Base-by-base conservation (phyloP, 768 basidiomycete genomes). In the Suillus variegatus region DNA sequence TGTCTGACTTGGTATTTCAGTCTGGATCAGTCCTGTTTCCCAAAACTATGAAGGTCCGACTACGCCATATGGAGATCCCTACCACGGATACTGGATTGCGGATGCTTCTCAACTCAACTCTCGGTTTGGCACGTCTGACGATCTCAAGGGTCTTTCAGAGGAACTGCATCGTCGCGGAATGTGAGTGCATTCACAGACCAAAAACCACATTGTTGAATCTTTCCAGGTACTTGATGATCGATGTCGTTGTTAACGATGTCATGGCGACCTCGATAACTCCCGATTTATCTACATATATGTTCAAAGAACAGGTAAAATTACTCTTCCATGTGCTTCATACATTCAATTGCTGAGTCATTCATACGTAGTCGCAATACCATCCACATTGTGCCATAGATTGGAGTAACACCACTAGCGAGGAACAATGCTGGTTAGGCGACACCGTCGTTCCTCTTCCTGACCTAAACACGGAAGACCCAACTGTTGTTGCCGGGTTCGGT, bases 351-450 rank as follows among this genome's bases (percentile, higher is more conserved):
- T 60, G 58, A 60, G 10, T 22, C 20, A 22, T 60, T 16, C 57
- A 36, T 60, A 47, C 54, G 35, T 66, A 90, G 84, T 83, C 86
- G 0, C 82, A 86, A 67, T 94, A 90, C 74, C 94, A 95, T 74
- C 82, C 88, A 0, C 94, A 93, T 76, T 94, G 93, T 72, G 81
- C 85, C 18, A 84, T 95, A 44, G 81, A 89, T 64, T 94, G 84
- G 82, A 80, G 79, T 38, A 92, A 95, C 72, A 76, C 80, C 43
- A 90, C 88, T 5, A 88, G 88, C 67, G 84, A 90, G 71, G 85
- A 94, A 76, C 73, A 84, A 47, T 94, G 94, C 76, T 95, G 94
- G 93, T 79, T 95, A 20, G 94, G 94, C 2, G 92, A 95, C 72
- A 78, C 79, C 13, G 83, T 80, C 2, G 90, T 95, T 61, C 83